Base-by-base conservation (phyloP, 2,329 filamentous ascomycete genomes). In the Diaporthe sp. region DNA sequence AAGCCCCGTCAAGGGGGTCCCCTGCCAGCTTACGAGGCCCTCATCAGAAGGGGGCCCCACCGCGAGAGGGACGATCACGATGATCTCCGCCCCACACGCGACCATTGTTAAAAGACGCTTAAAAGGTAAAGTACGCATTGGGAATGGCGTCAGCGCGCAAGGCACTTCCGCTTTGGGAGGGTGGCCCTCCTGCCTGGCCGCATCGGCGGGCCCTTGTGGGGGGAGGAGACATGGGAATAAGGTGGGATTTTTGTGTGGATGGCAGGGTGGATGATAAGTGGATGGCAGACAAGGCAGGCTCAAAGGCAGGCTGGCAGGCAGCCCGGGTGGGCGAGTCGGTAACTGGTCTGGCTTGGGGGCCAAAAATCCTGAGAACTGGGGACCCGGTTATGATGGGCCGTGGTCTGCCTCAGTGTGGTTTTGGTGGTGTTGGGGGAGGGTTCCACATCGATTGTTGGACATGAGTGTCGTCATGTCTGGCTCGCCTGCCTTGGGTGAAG, bases 21-120 rank as follows among this genome's bases (percentile, higher is more conserved):
- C 65, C 53, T 51, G 22, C 22, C 57, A n/a, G 73, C 73, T 75
- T 72, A 75, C 73, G 73, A 75, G 68, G 71, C 73, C 67, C 57
- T 71, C 73, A 75, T 72, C 73, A 67, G 67, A 72, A 31, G 61
- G 61, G 58, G 37, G 44, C 44, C 37, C 67, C 67, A 70, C 60
- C 37, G 55, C 8, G 13, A 49, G 39, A 67, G 61, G 44, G 67
- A 68, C 57, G 73, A 72, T 62, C 67, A 71, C 57, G 73, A 65
- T 61, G 73, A 75, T 75, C 73, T 22, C 62, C 46, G 34, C 57
- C 37, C 25, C 22, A 39, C 57, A 39, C 25, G 46, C 65, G 37
- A 25, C n/a, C 49, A 55, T 42, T 70, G 44, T 61, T 37, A 67
- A 75, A 72, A 75, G 73, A 75, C 65, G 73, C 73, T 72, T 75